Conservation (phyloP, 2,329 filamentous ascomycete species). For the Diaporthe sp. region DNA sequence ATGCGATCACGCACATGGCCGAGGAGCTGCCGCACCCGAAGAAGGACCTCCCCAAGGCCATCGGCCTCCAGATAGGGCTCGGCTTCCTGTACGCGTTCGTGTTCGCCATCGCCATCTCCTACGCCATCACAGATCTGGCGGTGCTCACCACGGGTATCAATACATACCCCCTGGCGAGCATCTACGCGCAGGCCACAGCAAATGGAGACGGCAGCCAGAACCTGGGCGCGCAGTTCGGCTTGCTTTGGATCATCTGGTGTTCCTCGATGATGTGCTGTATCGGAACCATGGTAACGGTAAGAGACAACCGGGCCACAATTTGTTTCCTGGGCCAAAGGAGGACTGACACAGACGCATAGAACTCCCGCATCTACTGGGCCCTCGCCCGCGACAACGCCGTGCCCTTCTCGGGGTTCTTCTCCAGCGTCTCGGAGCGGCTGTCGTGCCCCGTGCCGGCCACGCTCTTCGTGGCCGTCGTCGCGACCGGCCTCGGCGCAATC, state of each 20-base stretch:
- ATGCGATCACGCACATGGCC: constrained; percentile 72
- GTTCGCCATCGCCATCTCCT: constrained; percentile 64
- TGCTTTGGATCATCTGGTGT: constrained; percentile 68
- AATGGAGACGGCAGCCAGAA: constrained; percentile 56
- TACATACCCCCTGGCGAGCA: constrained; percentile 72
- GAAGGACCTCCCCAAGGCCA: constrained; percentile 63
- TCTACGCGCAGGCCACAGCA: constrained; percentile 70
- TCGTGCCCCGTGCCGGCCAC: constrained; percentile 72
- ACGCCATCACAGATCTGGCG: constrained; percentile 67
- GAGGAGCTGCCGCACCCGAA: constrained; percentile 67
- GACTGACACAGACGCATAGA: constrained; percentile 28
- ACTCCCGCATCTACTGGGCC: constrained; percentile 60
- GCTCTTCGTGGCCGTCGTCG: constrained; percentile 63
- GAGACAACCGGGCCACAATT: constrained; percentile 35
- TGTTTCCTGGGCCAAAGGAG: neutral
- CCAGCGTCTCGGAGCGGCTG: constrained; percentile 64
- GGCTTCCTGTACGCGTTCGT: constrained; percentile 62
- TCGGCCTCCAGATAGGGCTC: constrained; percentile 61
- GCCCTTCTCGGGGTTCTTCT: constrained; percentile 66
- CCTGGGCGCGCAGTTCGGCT: constrained; percentile 67
- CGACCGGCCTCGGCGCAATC: constrained; percentile 68
- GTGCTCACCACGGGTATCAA: constrained; percentile 63
- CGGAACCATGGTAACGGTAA: constrained; percentile 64
- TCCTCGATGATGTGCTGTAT: constrained; percentile 62
- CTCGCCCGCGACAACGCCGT: constrained; percentile 72